Evolutionary conservation across 768 basidiomycete genomes (phyloP), one percentile per base, ranked within the genome.

Genomic region (Trametes cubensis): DNA sequence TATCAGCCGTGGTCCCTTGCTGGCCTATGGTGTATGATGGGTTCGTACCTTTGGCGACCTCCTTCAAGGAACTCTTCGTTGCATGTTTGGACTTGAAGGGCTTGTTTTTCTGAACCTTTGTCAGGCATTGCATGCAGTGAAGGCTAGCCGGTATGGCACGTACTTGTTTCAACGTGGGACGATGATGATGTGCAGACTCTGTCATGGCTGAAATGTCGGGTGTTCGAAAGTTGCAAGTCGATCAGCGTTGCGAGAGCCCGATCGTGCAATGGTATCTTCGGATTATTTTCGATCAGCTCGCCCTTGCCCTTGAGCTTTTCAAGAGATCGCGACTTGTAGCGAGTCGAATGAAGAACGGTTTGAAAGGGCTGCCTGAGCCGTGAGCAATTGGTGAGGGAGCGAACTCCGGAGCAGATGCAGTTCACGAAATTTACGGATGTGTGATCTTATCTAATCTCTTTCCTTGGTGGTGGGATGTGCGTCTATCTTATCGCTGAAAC

Each of bases 61-160:
- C 91, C 74, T 90, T 94, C 41, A 97, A 69, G 0, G 90, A 80
- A 1, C 89, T 85, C 76, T 97, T 97, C 14, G 91, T 85, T 2
- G 94, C 84, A 79, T 95, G 92, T 72, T 87, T 91, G 2, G 93
- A 93, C 77, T 98, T 98, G 81, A 91, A 98, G 1, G 83, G 67
- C 74, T 98, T 98, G 76, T 98, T 97, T 81, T 86, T 78, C 92
- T 95, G 65, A 17, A 3, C 2, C 17, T 10, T n/a, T 18, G 13
- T 26, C 48, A 11, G 42, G 40, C 8, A 15, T 20, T 46, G 13
- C 23, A 2, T 18, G 6, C 5, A 11, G 7, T 2, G 17, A 4
- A 18, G 7, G 15, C 6, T 8, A 6, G 11, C 6, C 8, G 1
- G 25, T 1, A 34, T 3, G 3, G 68, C 2, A 28, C 81, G 48